These are phyloP conservation scores for Fremontodendron californicum DNA, from an alignment of 345 rosid genomes.

Conservation along the genomic window DNA sequence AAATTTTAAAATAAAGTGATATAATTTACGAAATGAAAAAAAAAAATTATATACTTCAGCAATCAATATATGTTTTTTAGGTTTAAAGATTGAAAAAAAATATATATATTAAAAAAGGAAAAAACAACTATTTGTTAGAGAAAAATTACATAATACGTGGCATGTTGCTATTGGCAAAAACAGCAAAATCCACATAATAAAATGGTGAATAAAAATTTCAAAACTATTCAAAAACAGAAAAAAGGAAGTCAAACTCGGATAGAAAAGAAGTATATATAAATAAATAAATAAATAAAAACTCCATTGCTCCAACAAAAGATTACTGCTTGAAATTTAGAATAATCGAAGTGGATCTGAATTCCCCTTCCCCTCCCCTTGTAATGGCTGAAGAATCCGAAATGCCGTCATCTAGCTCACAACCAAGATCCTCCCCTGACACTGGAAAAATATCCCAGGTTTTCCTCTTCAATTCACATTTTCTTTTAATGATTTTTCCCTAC, in stretches of 20 bases:
- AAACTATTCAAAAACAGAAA: background rate
- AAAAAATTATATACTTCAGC: no score
- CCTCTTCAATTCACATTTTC: background rate
- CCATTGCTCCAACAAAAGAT: background rate
- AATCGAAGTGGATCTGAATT: slow-evolving; percentile 1
- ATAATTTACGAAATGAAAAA: no score
- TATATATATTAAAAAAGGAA: no score
- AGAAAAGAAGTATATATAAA: background rate
- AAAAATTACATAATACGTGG: no score
- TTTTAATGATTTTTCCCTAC: background rate
- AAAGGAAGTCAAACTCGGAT: background rate
- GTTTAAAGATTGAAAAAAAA: no score
- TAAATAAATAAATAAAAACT: no score
- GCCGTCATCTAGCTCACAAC: slow-evolving; percentile 30
- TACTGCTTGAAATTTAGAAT: background rate
- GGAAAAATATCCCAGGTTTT: slow-evolving; percentile 44
- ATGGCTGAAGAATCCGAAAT: slow-evolving; percentile 47
- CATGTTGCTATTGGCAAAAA: background rate
- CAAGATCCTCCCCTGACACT: slow-evolving; percentile 25
- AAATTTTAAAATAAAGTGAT: no score
- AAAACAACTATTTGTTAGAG: no score
- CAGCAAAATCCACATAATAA: background rate
- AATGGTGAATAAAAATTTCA: background rate
- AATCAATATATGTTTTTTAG: no score
- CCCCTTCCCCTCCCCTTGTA: slow-evolving; percentile 7